Base-by-base conservation (phyloP, 2,329 filamentous ascomycete species). In the Colletotrichum somersetense region DNA sequence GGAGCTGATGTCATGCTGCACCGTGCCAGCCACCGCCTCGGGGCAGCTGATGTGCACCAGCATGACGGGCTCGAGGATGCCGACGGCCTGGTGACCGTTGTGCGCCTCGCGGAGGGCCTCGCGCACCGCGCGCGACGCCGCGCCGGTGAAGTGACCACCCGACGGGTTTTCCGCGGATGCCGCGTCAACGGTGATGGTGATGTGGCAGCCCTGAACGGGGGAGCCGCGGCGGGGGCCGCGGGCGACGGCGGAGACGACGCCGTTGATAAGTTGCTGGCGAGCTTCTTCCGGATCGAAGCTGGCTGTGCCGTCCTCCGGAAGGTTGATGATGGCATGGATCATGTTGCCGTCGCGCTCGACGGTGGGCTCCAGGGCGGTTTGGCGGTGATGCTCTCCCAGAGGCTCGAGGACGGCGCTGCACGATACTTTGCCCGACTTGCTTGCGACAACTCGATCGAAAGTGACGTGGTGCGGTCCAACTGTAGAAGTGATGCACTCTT, bases 61-160 rank as follows among this genome's bases (percentile, higher is more conserved):
- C 94, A 98, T 98, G 66, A 99, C 93, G 1, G 96, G 96, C 79
- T 99, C 96, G 83, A 98, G 92, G 50, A 99, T 85, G 1, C 88
- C 88, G 1, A 94, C 88, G 3, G 85, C 83, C 3, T 84, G 79
- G 38, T 83, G 81, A 12, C 86, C 83, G 23, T 23, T 50, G 67
- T 89, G 86, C 0, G 91, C 89, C 23, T 89, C 86, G 62, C 89
- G 88, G 1, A 98, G 87, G 0, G 92, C 91, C 11, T 88, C 85
- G 71, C 92, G 89, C 0, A 95, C 92, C 2, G 93, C 93, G 2
- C 82, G 82, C 52, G 85, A 78, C 81, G 89, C 79, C 82, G 91
- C 76, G 86, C 91, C 72, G 86, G 94, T 82, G 86, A 94, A 77
- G 89, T 95, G 80, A 85, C 87, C 75, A 85, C 92, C 91, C 0